A percentile compares a stretch with the other conserved stretches of the same genome.
phyloP scores from a whole-genome alignment of 495 filamentous ascomycete genomes.

The Apiosordaria backusii region DNA sequence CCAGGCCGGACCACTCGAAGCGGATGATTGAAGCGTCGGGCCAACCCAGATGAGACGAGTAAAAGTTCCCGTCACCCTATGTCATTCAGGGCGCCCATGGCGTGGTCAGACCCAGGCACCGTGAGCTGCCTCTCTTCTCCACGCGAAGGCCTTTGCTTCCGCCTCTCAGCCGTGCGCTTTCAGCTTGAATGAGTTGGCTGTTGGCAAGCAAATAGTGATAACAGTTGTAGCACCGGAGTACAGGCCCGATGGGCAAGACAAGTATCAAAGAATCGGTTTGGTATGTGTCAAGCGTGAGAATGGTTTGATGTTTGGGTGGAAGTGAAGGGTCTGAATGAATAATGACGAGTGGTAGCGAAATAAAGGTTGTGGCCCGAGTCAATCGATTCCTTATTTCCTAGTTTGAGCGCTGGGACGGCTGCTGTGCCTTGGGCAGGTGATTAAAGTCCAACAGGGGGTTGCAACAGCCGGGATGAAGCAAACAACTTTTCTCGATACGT shows the following conservation, averaged over 20 bases:
- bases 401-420: background rate
- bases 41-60: slow-evolving; percentile 9
- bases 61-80: slow-evolving; percentile 13
- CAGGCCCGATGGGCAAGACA: background rate
- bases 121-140: background rate
- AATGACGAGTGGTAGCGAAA: background rate
- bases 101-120: background rate
- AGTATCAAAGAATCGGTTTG: slow-evolving; percentile 1
- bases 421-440: background rate
- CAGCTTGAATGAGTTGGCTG: background rate
- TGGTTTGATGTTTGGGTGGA: background rate
- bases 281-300: background rate
- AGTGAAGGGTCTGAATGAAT: background rate
- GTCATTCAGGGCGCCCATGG: slow-evolving; percentile 13
- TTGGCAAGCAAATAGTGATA: background rate
- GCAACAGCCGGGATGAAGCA: background rate
- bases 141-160: slow-evolving; percentile 1
- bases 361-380: background rate
- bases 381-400: background rate
- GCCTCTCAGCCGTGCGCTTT: background rate
- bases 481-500: background rate
- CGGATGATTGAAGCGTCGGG: background rate
- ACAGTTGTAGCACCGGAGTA: background rate
- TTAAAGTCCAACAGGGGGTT: background rate
- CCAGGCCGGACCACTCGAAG: background rate